phyloP scores from a whole-genome alignment of 768 basidiomycete genomes.

The Russula griseocarnosa region DNA sequence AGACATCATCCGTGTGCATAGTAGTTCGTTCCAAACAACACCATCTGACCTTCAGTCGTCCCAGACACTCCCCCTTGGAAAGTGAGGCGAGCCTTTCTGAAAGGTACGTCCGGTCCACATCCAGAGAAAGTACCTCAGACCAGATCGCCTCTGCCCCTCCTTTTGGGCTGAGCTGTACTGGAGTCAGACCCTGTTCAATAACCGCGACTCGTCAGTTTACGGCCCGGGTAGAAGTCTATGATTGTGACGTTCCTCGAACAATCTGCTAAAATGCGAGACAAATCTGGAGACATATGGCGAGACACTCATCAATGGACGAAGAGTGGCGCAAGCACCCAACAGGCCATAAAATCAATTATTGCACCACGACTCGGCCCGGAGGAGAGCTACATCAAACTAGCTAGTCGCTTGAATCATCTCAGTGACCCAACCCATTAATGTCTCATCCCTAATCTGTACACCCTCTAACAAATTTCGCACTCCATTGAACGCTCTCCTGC shows the following conservation, averaged over 20 bases:
- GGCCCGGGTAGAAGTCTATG: neutral
- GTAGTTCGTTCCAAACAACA: neutral
- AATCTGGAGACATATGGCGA: slow-evolving; percentile 45
- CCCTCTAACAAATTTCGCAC: slow-evolving; percentile 57
- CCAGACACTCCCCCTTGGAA: slow-evolving; percentile 49
- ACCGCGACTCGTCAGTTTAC: slow-evolving; percentile 4
- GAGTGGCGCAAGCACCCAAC: neutral
- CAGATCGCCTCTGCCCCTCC: slow-evolving; percentile 49
- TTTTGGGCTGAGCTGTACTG: slow-evolving; percentile 44
- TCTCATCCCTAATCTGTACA: slow-evolving; percentile 62
- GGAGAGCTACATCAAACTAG: neutral
- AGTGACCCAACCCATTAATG: slow-evolving; percentile 52
- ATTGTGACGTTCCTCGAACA: slow-evolving; percentile 42
- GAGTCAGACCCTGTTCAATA: slow-evolving; percentile 39
- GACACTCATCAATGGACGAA: slow-evolving; percentile 12
- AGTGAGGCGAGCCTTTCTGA: slow-evolving; percentile 39
- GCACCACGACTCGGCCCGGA: neutral
- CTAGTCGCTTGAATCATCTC: slow-evolving; percentile 52
- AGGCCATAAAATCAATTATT: neutral
- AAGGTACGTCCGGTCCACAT: slow-evolving; percentile 49
- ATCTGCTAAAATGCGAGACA: slow-evolving; percentile 44
- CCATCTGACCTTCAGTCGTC: slow-evolving; percentile 46
- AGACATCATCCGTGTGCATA: slow-evolving; percentile 3
- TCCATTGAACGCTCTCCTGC: slow-evolving; percentile 65
- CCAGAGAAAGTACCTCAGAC: slow-evolving; percentile 48